Evolutionary conservation across 352 stramenopile genomes (phyloP).

Genomic region (Achlya hypogyna): DNA sequence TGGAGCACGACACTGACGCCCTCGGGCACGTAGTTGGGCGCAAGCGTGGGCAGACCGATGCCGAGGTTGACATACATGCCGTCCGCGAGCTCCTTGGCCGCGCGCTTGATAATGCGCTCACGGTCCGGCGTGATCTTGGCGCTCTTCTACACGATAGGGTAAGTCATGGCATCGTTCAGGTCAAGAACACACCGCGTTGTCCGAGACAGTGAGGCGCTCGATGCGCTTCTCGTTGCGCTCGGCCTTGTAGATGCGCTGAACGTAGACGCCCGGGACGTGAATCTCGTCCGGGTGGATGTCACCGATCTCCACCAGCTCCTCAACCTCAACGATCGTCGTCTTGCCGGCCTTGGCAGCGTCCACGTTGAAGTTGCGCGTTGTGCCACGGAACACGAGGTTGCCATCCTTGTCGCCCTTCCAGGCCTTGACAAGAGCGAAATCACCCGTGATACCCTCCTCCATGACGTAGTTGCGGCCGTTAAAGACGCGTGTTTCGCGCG

Average conservation of each 20-base stretch:
- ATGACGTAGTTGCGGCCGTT: conserved; percentile 91
- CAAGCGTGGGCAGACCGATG: conserved; percentile 93
- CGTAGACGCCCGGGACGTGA: conserved; percentile 93
- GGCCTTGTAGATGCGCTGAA: conserved; percentile 91
- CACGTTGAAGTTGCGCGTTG: conserved; percentile 95
- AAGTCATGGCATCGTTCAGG: too few species aligned
- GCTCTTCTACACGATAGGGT: conserved; percentile 6
- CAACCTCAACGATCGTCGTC: conserved; percentile 92
- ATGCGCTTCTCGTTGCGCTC: conserved; percentile 89
- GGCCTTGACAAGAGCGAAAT: conserved; percentile 93
- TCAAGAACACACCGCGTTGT: conserved; percentile 35
- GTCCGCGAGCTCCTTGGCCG: conserved; percentile 81
- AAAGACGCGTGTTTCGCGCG: conserved; percentile 65
- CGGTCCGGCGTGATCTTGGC: conserved; percentile 65
- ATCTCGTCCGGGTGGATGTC: conserved; percentile 92
- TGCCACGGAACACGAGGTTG: conserved; percentile 94
- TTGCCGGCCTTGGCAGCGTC: conserved; percentile 90
- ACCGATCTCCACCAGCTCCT: conserved; percentile 90
- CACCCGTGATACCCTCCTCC: conserved; percentile 90
- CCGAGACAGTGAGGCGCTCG: conserved; percentile 85
- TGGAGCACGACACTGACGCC: conserved; percentile 93
- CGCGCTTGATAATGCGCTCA: conserved; percentile 90
- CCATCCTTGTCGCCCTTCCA: conserved; percentile 94
- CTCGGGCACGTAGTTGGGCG: conserved; percentile 91
- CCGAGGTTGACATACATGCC: conserved; percentile 98